Percentiles rank a stretch among this genome's conserved stretches.
These are phyloP conservation scores for Leucocoprinus leucothites DNA, from an alignment of 768 basidiomycete genomes.

Conservation along the genomic window DNA sequence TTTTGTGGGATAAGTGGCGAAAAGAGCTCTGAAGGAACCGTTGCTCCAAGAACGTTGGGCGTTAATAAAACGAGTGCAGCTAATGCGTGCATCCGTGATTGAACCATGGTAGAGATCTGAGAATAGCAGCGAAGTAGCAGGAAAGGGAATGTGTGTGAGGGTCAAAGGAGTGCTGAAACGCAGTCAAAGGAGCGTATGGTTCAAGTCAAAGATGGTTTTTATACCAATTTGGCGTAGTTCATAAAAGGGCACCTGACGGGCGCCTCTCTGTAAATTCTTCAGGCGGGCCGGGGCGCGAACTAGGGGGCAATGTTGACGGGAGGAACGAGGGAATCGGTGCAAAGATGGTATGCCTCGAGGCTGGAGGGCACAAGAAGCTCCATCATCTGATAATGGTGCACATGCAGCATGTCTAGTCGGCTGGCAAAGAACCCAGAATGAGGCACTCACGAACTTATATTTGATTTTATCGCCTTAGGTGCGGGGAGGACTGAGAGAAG, in stretches of 20 bases:
- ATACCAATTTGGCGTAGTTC: no score
- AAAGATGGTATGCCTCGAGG: neutral
- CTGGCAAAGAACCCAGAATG: no score
- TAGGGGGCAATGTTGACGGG: neutral
- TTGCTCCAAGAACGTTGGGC: slow-evolving; percentile 13
- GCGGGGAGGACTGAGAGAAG: neutral
- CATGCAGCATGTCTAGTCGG: neutral
- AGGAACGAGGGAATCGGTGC: neutral
- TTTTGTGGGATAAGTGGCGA: slow-evolving; percentile 58
- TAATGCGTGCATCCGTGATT: neutral
- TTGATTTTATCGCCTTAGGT: neutral
- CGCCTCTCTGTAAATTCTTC: no score
- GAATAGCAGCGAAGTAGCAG: neutral
- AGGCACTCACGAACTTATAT: no score
- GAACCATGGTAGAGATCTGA: slow-evolving; percentile 1
- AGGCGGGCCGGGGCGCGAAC: neutral
- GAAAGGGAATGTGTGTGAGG: neutral
- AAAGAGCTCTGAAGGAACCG: slow-evolving; percentile 48
- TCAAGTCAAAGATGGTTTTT: no score
- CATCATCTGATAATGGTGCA: slow-evolving; percentile 12
- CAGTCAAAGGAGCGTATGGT: neutral
- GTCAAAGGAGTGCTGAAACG: neutral
- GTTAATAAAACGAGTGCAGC: slow-evolving; percentile 2
- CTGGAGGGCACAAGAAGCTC: slow-evolving; percentile 11
- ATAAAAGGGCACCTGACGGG: no score